Evolutionary conservation across 2,329 filamentous ascomycete genomes (phyloP), one percentile per base, ranked within the genome.

Genomic region (Cladosporium sp.): DNA sequence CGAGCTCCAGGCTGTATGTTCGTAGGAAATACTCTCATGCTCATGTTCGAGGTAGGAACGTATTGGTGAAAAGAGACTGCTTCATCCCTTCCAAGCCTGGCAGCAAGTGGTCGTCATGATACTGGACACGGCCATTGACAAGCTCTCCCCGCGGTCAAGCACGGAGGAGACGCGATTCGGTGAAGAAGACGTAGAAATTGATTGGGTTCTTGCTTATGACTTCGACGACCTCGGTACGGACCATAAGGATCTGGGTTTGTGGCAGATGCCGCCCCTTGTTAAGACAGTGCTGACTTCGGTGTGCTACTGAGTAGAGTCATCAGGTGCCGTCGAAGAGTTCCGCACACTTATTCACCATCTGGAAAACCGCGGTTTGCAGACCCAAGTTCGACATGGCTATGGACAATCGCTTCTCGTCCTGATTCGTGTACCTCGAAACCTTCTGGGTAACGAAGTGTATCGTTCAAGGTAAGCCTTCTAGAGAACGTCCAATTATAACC

Each of bases 151-250:
- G 12, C 45, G 45, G 17, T 48, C 45, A 12, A 48, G 45, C n/a
- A 48, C 27, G 22, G 45, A 48, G 5, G 45, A 48, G 45, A 36
- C 45, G 40, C 45, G 45, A 6, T 32, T 36, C 13, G 45, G 45
- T 13, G 45, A 48, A 19, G 45, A 41, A n/a, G 45, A 48, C 15
- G 37, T 48, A 18, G 45, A 48, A 34, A 48, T 48, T 19, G 45
- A 48, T n/a, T 48, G 45, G 45, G 45, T 48, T 11, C 45, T 48
- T 34, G 27, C 45, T n/a, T 48, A 48, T 24, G 37, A 48, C 45
- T 48, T 48, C 18, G 45, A 41, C 36, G 45, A 48, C 18, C 40
- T 48, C 12, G 45, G 45, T 48, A 48, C 45, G 45, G 37, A 32
- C 24, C 37, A 15, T n/a, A 40, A 29, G 24, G 36, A 41, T 41